Conservation (phyloP, 768 basidiomycete species). For the Postia placenta region DNA sequence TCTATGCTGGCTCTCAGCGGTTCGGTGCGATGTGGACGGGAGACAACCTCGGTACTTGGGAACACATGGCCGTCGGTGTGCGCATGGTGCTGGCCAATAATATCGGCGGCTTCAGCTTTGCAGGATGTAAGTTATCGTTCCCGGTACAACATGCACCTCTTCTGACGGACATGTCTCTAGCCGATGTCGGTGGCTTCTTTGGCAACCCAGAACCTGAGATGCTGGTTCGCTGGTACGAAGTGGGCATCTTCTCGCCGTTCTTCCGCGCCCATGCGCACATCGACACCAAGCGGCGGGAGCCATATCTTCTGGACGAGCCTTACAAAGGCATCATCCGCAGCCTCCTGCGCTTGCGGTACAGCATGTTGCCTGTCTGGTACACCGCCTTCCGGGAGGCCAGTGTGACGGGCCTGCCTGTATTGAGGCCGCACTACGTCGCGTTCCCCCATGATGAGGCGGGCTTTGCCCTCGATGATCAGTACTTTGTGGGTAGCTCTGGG, state of each 20-base stretch:
- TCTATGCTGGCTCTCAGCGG: slow-evolving; percentile 93
- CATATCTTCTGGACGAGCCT: slow-evolving; percentile 86
- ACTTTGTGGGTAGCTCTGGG: slow-evolving; percentile 83
- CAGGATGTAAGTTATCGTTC: slow-evolving; percentile 62
- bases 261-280: slow-evolving; percentile 98
- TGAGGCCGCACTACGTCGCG: slow-evolving; percentile 91
- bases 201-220: slow-evolving; percentile 94
- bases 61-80: slow-evolving; percentile 89
- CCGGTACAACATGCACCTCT: neutral
- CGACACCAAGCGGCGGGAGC: slow-evolving; percentile 96
- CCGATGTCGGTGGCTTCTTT: slow-evolving; percentile 98
- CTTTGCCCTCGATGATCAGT: slow-evolving; percentile 91
- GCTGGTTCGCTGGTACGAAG: slow-evolving; percentile 95
- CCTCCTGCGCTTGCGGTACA: slow-evolving; percentile 76
- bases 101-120: slow-evolving; percentile 87
- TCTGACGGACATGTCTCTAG: slow-evolving; percentile 34
- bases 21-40: slow-evolving; percentile 99
- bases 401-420: slow-evolving; percentile 72
- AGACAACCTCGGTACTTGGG: slow-evolving; percentile 97
- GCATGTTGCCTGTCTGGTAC: slow-evolving; percentile 91
- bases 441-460: slow-evolving; percentile 88
- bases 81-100: slow-evolving; percentile 90
- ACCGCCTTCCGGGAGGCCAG: slow-evolving; percentile 92
- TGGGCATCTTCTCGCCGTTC: slow-evolving; percentile 93
- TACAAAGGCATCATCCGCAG: slow-evolving; percentile 79